Base-by-base conservation (phyloP, 139 green algal genomes). In the Chlamydomonas schloesseri region DNA sequence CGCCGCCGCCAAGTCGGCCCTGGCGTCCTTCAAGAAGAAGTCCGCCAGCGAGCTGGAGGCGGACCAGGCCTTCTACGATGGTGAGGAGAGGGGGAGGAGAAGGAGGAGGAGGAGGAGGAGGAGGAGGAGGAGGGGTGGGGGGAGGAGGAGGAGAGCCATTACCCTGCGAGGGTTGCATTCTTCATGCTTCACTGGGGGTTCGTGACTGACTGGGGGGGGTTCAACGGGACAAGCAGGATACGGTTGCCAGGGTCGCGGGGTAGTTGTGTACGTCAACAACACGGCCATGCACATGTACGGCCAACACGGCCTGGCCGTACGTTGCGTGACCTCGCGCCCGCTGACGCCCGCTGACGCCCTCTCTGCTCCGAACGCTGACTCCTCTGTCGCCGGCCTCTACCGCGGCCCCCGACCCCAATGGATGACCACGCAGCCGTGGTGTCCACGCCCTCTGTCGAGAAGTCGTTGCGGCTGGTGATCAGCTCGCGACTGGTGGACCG, bases 401-500 rank as follows among this genome's bases (percentile, higher is more conserved):
- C n/a, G n/a, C n/a, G n/a, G n/a, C n/a, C n/a, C n/a, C n/a, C n/a
- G n/a, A n/a, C n/a, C n/a, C n/a, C n/a, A n/a, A n/a, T n/a, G n/a
- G n/a, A n/a, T n/a, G n/a, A n/a, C n/a, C n/a, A 13, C 58, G 28
- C 89, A 95, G 92, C 81, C 29, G 69, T 95, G 47, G 31, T 91
- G 53, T n/a, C 37, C 9, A n/a, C 69, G 11, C 29, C 89, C 23
- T 34, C 64, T 5, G 80, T 95, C 15, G 90, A 96, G 75, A 95
- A 94, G 89, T 92, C 84, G 0, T 46, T 97, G 75, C 87, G 90
- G 18, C 89, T 97, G 47, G 94, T 96, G 21, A 95, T 97, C 75
- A 92, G 83, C 18, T 93, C 87, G 53, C 90, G 93, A 1, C 42
- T 82, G 14, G 84, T 95, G 28, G 93, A 93, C 69, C 87, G 84